Evolutionary conservation across 1,284 basidiomycete genomes (phyloP), one percentile per base, ranked within the genome.

Genomic region (Ustilago lituana): DNA sequence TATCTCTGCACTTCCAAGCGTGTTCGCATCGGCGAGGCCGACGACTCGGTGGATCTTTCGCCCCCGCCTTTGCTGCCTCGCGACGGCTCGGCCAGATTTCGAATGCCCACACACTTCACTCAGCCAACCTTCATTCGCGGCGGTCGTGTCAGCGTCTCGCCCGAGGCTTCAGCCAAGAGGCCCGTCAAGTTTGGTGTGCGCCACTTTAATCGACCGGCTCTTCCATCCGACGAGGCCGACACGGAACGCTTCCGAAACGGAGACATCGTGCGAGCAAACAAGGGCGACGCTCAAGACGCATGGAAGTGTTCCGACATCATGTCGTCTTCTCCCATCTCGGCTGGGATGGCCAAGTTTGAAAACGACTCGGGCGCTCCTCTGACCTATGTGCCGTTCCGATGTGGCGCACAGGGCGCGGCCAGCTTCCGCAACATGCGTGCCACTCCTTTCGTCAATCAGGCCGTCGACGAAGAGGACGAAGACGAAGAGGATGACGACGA

Each of bases 401-500:
- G 36, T 23, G 55, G 46, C 10, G 41, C 51, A 33, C 55, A 51
- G 37, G 43, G 19, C 23, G 37, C 41, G 5, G 33, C 20, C 24
- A 23, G 55, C 39, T 54, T 46, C 44, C 51, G 47, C 27, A 50
- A 44, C 26, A n/a, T 55, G 56, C 51, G 50, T 24, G 19, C 26
- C 6, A 47, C 27, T 9, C 50, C 56, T 2, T 59, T 65, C n/a
- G 56, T 37, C 19, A 24, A 27, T 7, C 38, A 40, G 5, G 31
- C 29, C 11, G 38, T 38, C 11, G 33, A 47, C 20, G 41, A 55
- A 32, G 47, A 40, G 29, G 48, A 53, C 12, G 55, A 63, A 0
- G 59, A 68, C 4, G 74, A 72, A 11, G 69, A 74, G 1, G 72
- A 65, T 4, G 69, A 73, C 32, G 77, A 79, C 26, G 77, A 79